Percentiles rank a stretch among this genome's conserved stretches.
These are phyloP conservation scores for Xylariaceae sp. DNA, from an alignment of 2,329 filamentous ascomycete genomes.

Conservation along the genomic window DNA sequence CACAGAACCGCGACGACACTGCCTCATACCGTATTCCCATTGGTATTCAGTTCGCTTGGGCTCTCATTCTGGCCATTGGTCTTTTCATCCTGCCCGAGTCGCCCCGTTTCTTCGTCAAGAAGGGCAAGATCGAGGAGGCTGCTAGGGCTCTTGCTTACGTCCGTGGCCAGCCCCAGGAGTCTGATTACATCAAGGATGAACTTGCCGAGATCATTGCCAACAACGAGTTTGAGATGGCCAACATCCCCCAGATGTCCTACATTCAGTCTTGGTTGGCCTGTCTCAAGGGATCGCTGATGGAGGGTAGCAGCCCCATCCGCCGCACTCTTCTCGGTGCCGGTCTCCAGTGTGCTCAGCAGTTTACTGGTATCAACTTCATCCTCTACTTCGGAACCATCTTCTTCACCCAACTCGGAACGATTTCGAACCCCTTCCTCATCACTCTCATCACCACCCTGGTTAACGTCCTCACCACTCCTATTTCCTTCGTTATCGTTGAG, in stretches of 20 bases:
- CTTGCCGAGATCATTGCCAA: conserved; percentile 71
- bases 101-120: conserved; percentile 67
- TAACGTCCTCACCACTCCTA: conserved; percentile 66
- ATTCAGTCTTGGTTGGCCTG: conserved; percentile 55
- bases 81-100: conserved; percentile 52
- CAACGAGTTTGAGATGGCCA: conserved; percentile 60
- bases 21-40: conserved; percentile 68
- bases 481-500: conserved; percentile 70
- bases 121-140: conserved; percentile 56
- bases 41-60: conserved; percentile 57
- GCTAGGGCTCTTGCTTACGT: conserved; percentile 52
- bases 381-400: conserved; percentile 68
- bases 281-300: conserved; percentile 50
- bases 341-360: conserved; percentile 33
- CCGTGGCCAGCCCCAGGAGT: conserved; percentile 60
- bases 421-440: conserved; percentile 65
- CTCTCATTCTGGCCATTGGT: conserved; percentile 35
- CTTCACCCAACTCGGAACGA: conserved; percentile 60
- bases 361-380: conserved; percentile 65
- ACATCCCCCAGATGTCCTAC: conserved; percentile 54
- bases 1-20: conserved; percentile 52
- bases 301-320: conserved; percentile 52
- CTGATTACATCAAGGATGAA: conserved; percentile 62
- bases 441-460: conserved; percentile 69
- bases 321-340: conserved; percentile 41